Conservation (phyloP, 768 basidiomycete species). For the Kwoniella sp. region DNA sequence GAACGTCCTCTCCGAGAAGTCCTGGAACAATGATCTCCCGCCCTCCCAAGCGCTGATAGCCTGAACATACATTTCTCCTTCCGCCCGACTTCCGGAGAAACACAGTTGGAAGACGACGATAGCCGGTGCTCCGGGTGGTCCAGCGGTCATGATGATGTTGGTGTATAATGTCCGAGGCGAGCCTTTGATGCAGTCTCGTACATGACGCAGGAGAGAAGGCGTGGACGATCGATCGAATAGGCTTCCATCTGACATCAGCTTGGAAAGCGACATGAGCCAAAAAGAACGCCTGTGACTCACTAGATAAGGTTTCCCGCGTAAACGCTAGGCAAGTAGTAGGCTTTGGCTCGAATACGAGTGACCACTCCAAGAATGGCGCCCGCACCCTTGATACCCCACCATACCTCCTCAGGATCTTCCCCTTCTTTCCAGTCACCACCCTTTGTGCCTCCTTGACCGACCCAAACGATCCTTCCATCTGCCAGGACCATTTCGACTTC, state of each 20-base stretch:
- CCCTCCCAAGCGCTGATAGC: constrained; percentile 86
- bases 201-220: constrained; percentile 83
- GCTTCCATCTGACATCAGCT: constrained; percentile 57
- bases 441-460: constrained; percentile 71
- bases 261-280: not conserved
- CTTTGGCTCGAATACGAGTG: constrained; percentile 85
- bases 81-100: constrained; percentile 74
- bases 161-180: constrained; percentile 85
- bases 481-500: constrained; percentile 91
- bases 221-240: constrained; percentile 86
- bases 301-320: constrained; percentile 92
- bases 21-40: constrained; percentile 80
- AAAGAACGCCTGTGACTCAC: constrained; percentile 60
- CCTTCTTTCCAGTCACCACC: constrained; percentile 59
- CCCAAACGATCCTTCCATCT: constrained; percentile 79
- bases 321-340: constrained; percentile 84
- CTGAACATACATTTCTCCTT: constrained; percentile 74
- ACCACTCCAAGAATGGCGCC: constrained; percentile 81
- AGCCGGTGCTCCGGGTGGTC: constrained; percentile 78
- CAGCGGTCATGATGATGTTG: constrained; percentile 86
- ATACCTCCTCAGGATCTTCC: constrained; percentile 47
- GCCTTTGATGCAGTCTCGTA: constrained; percentile 87
- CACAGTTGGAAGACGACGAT: constrained; percentile 86
- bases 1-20: constrained; percentile 87
- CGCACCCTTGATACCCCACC: constrained; percentile 59